Base-by-base conservation (phyloP, 768 basidiomycete species). In the Lactarius akahatsu region DNA sequence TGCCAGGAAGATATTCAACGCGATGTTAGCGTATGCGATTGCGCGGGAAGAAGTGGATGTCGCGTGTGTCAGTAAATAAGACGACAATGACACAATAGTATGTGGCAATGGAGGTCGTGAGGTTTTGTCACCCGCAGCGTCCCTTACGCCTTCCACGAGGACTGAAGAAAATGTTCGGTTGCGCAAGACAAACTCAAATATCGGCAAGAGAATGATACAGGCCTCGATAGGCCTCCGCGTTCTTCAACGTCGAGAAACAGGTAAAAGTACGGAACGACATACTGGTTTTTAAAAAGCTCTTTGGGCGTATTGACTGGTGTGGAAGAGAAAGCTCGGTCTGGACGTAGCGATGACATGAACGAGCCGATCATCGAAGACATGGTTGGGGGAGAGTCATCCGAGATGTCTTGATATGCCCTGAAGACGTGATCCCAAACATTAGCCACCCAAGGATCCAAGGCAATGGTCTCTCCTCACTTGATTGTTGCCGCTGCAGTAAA, bases 21-120 rank as follows among this genome's bases (percentile, higher is more conserved):
- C 77, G 1, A 90, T 77, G 71, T 81, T 82, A 1, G 86, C 87
- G 73, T 91, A 91, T 2, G 83, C 82, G 52, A 84, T 78, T 20
- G 86, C 82, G 26, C 88, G 82, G 6, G 83, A 76, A 2, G 81
- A 79, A 0, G 82, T 77, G 5, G 89, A 87, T 13, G 86, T 83
- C 15, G 88, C 88, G 72, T 91, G 89, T 2, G 86, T 83, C 61
- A 89, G 75, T 57, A 90, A 71, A 76, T 90, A 90, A 0, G 88
- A 89, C 2, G 86, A 82, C 61, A 89, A 72, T 4, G 85, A 82
- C 56, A 90, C 71, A 13, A 87, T 72, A 13, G 82, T 83, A 69
- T 81, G 78, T 1, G 81, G 75, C 11, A 82, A 74, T 6, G 82
- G 80, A 0, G 80, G 70, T 7, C 74, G 72, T 62, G 47, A 73